Conservation (phyloP, 2,329 filamentous ascomycete species). For the Colletotrichum sojae region DNA sequence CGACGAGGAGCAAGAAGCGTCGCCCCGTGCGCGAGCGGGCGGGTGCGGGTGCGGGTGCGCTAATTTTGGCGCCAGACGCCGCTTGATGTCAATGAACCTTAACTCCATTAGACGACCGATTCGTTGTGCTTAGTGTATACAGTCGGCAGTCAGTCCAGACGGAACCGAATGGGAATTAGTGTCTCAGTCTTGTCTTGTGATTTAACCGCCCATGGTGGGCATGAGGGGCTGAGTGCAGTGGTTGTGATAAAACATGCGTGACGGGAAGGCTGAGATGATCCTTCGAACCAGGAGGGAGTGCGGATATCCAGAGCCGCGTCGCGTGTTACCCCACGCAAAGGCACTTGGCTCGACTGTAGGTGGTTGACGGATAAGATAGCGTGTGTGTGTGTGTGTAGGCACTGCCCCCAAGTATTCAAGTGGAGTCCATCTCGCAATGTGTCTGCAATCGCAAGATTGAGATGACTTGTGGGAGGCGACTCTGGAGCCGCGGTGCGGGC, state of each 20-base stretch:
- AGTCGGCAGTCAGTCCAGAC: background rate
- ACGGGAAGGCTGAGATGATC: slow-evolving; percentile 39
- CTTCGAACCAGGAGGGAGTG: slow-evolving; percentile 33
- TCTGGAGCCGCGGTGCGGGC: background rate
- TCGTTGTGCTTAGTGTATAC: background rate
- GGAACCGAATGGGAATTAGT: background rate
- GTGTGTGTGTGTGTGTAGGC: background rate
- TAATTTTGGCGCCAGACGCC: slow-evolving; percentile 39
- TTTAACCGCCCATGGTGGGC: slow-evolving; percentile 32
- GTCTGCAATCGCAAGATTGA: slow-evolving; percentile 10
- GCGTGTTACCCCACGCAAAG: slow-evolving; percentile 36
- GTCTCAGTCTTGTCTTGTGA: background rate
- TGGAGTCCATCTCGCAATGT: slow-evolving; percentile 27
- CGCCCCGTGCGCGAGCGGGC: background rate
- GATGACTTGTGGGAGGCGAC: background rate
- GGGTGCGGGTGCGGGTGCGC: slow-evolving; percentile 13
- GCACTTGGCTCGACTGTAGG: slow-evolving; percentile 21
- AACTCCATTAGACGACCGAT: background rate
- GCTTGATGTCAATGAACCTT: background rate
- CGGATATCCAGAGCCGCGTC: slow-evolving; percentile 41
- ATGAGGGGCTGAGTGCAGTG: slow-evolving; percentile 38
- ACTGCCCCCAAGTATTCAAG: slow-evolving; percentile 29
- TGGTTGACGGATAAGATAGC: background rate
- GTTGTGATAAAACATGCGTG: slow-evolving; percentile 34
- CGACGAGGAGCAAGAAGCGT: background rate